These are phyloP conservation scores for Colletotrichum coccodes DNA, from an alignment of 2,329 filamentous ascomycete genomes.

Conservation along the genomic window DNA sequence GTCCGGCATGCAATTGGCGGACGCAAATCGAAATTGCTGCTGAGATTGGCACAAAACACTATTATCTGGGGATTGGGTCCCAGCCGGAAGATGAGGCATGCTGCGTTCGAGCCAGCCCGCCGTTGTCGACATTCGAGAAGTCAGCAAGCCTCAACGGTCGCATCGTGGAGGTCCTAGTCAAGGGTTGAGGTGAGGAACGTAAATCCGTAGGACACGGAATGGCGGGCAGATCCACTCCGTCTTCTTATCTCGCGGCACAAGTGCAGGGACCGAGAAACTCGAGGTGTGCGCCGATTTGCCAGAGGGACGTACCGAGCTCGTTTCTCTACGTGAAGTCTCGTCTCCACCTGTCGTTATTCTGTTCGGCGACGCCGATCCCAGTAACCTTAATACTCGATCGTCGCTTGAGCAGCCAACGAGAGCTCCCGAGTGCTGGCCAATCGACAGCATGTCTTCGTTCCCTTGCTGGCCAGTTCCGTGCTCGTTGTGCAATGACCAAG, in stretches of 20 bases:
- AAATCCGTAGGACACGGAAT: constrained; percentile 8
- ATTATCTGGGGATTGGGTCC: background rate
- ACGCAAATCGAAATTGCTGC: background rate
- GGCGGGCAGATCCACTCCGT: background rate
- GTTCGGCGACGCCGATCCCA: constrained; percentile 27
- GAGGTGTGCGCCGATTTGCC: background rate
- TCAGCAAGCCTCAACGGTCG: constrained; percentile 8
- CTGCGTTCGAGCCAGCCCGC: background rate
- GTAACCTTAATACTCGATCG: constrained; percentile 20
- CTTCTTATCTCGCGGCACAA: background rate
- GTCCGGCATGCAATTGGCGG: background rate
- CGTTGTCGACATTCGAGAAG: constrained; percentile 17
- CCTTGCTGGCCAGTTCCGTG: background rate
- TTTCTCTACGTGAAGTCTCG: background rate
- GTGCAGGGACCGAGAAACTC: background rate
- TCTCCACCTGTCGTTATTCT: constrained; percentile 5
- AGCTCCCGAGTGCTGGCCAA: background rate
- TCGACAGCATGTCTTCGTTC: background rate
- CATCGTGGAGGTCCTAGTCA: background rate
- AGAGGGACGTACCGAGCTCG: background rate
- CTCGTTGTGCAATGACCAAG: background rate
- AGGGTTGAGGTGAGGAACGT: background rate
- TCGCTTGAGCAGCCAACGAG: constrained; percentile 20
- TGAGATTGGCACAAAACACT: background rate
- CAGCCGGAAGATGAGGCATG: background rate